Evolutionary conservation across 2,329 filamentous ascomycete genomes (phyloP).

Genomic region (Hirsutella minnesotensis): DNA sequence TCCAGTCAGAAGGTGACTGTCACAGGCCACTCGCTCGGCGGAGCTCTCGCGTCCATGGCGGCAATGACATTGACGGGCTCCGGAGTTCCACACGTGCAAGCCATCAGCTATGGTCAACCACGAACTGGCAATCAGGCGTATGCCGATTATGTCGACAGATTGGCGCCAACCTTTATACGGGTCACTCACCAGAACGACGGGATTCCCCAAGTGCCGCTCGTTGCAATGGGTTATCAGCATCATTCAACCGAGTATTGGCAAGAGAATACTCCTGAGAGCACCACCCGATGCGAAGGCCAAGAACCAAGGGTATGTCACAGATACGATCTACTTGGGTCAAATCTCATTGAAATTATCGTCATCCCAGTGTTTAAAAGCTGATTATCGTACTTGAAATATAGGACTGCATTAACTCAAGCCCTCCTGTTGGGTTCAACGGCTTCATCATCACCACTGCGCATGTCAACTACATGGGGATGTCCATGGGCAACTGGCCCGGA

Average conservation of each 20-base stretch:
- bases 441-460: too few relatives aligned
- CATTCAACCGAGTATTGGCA: constrained; percentile 50
- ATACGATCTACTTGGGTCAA: too few relatives aligned
- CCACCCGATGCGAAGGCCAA: constrained; percentile 1
- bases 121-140: constrained; percentile 43
- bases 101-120: constrained; percentile 52
- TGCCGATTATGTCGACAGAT: constrained; percentile 33
- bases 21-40: constrained; percentile 52
- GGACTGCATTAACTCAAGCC: too few relatives aligned
- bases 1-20: constrained; percentile 26
- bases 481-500: too few relatives aligned
- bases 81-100: constrained; percentile 22
- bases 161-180: constrained; percentile 33
- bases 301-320: not conserved
- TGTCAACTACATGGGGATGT: too few relatives aligned
- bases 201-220: constrained; percentile 48
- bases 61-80: constrained; percentile 38
- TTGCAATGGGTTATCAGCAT: constrained; percentile 45
- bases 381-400: too few relatives aligned
- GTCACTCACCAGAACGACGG: constrained; percentile 52
- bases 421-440: too few relatives aligned
- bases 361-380: too few relatives aligned
- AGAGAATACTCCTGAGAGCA: not conserved
- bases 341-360: too few relatives aligned
- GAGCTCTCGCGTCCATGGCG: constrained; percentile 43